Base-by-base conservation (phyloP, 179 eudicot species). In the Nepenthes alata region DNA sequence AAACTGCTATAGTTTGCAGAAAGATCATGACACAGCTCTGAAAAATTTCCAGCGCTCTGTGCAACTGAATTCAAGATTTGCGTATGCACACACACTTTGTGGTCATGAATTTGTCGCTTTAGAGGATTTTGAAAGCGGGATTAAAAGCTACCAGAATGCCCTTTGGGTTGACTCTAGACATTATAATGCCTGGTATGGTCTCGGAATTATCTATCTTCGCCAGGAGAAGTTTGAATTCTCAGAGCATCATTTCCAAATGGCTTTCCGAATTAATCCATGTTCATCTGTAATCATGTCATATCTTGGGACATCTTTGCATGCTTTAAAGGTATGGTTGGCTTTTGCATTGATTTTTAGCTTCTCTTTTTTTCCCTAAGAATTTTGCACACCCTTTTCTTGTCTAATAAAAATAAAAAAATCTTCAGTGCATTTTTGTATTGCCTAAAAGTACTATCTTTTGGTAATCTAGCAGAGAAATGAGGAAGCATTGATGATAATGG, bases 111-210 rank as follows among this genome's bases (percentile, higher is more conserved):
- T 82, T 65, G 96, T 87, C 16, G 97, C 97, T n/a, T 72, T 94
- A 62, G 99, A 94, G 72, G 99, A 94, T 77, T 91, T 80, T 74
- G 97, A 87, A 59, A 91, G 76, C 77, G 97, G 95, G 68, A 80
- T 94, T 47, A 84, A 78, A 78, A 80, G 96, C 69, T 94, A 84
- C 79, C 95, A 85, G 57, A 80, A 63, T 78, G 97, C 99, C 55
- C 89, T 90, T 70, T 73, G 77, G 65, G 83, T 84, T 64, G 97
- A 94, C 79, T 73, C 95, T 37, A 81, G 99, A 65, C 97, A 94
- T 78, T 88, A 94, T 72, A 94, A 94, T 75, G 95, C 99, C 45
- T 94, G 99, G 99, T 91, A 94, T 80, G 99, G 99, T 58, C 96
- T 94, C 52, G 97, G 97, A 70, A 91, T 94, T 95, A 79, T 94